phyloP scores from a whole-genome alignment of 306 rosid genomes.

The Medicago arabica region DNA sequence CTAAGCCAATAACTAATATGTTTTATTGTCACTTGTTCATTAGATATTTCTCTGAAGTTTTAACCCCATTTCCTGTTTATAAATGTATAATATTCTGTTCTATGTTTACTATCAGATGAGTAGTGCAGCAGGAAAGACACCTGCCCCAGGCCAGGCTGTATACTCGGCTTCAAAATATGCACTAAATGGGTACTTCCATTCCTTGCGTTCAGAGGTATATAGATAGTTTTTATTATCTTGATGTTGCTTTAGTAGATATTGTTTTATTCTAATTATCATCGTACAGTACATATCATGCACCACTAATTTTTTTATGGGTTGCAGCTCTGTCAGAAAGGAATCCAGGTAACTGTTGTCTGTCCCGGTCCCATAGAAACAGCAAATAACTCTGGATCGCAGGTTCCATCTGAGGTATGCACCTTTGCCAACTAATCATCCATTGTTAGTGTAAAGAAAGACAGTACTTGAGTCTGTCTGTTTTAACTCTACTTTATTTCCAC shows the following conservation, averaged over 20 bases:
- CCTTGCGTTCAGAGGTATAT: constrained; percentile 92
- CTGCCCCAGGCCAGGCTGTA: constrained; percentile 95
- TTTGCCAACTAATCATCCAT: constrained; percentile 33
- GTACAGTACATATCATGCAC: constrained; percentile 14
- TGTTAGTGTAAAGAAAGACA: constrained; percentile 32
- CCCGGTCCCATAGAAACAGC: constrained; percentile 93
- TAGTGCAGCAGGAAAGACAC: constrained; percentile 95
- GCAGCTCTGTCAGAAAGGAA: constrained; percentile 85
- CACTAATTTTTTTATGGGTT: constrained; percentile 33
- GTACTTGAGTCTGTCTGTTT: constrained; percentile 28
- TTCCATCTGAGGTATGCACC: constrained; percentile 70
- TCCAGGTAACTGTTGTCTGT: constrained; percentile 85
- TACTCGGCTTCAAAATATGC: constrained; percentile 95
- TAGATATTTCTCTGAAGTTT: constrained; percentile 13
- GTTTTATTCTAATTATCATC: constrained; percentile 22
- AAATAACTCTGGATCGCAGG: constrained; percentile 51
- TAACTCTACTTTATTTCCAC: constrained; percentile 30
- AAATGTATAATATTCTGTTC: constrained; percentile 34
- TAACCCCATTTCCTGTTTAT: constrained; percentile 30
- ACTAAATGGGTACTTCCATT: constrained; percentile 87
- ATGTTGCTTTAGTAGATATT: constrained; percentile 3
- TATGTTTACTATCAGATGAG: constrained; percentile 72
- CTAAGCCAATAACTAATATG: neutral
- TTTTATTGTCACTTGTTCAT: constrained; percentile 23
- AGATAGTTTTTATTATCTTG: constrained; percentile 31